A percentile compares a stretch with the other conserved stretches of the same genome.
These are phyloP conservation scores for Pterulicium gracile DNA, from an alignment of 1,284 basidiomycete genomes.

Conservation along the genomic window DNA sequence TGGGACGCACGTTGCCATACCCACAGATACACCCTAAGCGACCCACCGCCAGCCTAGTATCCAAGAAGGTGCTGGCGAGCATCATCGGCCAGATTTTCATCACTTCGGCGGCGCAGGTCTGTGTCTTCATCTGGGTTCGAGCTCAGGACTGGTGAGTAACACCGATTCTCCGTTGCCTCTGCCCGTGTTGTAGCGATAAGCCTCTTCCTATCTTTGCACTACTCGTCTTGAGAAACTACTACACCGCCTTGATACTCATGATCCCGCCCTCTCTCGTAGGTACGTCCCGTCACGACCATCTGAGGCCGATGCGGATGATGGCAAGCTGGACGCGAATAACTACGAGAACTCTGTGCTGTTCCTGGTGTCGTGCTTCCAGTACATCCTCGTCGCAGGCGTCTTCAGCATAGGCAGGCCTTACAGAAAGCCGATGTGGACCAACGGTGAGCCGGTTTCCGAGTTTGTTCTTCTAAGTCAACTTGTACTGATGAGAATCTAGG, in stretches of 20 bases:
- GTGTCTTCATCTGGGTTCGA: constrained; percentile 86
- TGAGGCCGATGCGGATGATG: constrained; percentile 49
- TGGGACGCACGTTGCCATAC: constrained; percentile 92
- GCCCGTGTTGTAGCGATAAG: no score
- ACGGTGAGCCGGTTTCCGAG: constrained; percentile 44
- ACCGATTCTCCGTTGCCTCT: no score
- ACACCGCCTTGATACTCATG: constrained; percentile 5
- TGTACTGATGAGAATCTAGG: constrained; percentile 29
- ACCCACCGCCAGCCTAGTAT: constrained; percentile 94
- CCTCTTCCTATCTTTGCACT: neutral
- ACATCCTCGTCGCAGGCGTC: constrained; percentile 91
- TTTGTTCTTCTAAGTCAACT: constrained; percentile 6
- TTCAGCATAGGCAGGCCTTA: constrained; percentile 98
- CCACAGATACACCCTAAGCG: constrained; percentile 81
- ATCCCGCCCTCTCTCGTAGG: constrained; percentile 34
- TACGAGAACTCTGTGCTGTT: constrained; percentile 93
- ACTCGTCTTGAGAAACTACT: no score
- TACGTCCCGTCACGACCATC: constrained; percentile 46
- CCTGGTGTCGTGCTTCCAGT: constrained; percentile 95
- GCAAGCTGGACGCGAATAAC: constrained; percentile 83
- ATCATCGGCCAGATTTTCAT: constrained; percentile 91
- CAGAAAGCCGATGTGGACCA: constrained; percentile 90
- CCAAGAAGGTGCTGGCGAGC: constrained; percentile 90
- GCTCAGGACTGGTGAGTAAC: constrained; percentile 70
- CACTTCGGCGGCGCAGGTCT: constrained; percentile 75